Evolutionary conservation across 202 grass and related monocot genomes (phyloP).

Genomic region (Digitaria exilis): DNA sequence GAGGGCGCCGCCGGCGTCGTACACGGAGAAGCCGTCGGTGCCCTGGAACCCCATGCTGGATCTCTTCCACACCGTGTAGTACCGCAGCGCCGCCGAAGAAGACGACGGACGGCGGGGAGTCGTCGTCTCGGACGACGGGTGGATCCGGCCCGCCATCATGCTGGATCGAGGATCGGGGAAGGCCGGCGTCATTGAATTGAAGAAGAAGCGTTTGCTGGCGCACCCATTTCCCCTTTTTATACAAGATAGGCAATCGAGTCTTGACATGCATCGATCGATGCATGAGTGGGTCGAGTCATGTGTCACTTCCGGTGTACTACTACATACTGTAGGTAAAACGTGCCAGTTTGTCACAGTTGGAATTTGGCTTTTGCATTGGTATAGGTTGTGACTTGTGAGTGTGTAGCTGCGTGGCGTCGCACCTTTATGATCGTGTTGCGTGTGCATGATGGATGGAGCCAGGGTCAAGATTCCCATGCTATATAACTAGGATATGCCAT

Average conservation of each 20-base stretch:
- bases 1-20: conserved; percentile 29
- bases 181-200: background rate
- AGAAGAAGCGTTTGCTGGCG: background rate
- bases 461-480: background rate
- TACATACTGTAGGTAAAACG: background rate
- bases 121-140: conserved; percentile 41
- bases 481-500: background rate
- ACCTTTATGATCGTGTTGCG: background rate
- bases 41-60: conserved; percentile 64
- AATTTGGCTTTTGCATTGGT: background rate
- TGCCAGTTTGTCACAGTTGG: background rate
- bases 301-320: background rate
- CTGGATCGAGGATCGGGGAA: conserved; percentile 1
- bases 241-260: background rate
- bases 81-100: background rate
- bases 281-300: background rate
- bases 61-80: conserved; percentile 55
- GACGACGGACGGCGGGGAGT: background rate
- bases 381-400: background rate
- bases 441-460: background rate
- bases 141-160: conserved; percentile 52
- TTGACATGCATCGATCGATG: background rate
- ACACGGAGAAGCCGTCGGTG: conserved; percentile 61
- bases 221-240: background rate
- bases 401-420: background rate